Evolutionary conservation across 768 basidiomycete species (phyloP).

Genomic region (Tylopilus sp.): DNA sequence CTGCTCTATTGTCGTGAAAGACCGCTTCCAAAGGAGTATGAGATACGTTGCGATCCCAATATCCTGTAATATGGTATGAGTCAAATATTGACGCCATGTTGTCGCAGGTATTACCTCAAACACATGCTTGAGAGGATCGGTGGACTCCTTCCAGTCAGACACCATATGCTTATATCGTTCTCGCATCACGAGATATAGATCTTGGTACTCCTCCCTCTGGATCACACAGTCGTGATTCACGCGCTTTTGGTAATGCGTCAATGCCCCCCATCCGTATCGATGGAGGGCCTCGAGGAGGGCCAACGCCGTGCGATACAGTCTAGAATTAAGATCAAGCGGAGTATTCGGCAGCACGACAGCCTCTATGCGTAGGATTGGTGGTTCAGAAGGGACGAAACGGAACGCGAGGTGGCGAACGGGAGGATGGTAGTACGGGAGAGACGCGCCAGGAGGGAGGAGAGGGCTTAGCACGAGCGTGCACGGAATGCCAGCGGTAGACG

Average conservation of each 20-base stretch:
- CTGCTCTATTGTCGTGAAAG: conserved; percentile 36
- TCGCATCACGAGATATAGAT: conserved; percentile 84
- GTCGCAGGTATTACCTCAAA: conserved; percentile 58
- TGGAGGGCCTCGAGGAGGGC: conserved; percentile 79
- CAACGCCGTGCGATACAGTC: conserved; percentile 79
- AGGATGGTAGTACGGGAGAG: conserved; percentile 90
- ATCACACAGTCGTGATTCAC: conserved; percentile 80
- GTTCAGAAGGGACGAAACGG: conserved; percentile 49
- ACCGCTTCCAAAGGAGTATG: conserved; percentile 86
- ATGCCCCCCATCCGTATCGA: conserved; percentile 84
- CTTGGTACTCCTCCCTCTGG: conserved; percentile 77
- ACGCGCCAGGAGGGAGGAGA: conserved; percentile 39
- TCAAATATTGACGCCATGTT: neutral
- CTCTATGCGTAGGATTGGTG: conserved; percentile 22
- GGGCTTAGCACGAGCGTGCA: conserved; percentile 58
- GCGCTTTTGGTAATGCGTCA: conserved; percentile 83
- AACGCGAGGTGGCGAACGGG: conserved; percentile 77
- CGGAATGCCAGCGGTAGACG: conserved; percentile 23
- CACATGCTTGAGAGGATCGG: conserved; percentile 87
- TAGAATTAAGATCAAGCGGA: conserved; percentile 49
- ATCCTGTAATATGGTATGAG: conserved; percentile 49
- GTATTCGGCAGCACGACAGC: conserved; percentile 39
- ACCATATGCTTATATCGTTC: conserved; percentile 79
- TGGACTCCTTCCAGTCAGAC: conserved; percentile 72
- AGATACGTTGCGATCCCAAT: conserved; percentile 93